phyloP scores from a whole-genome alignment of 2,329 filamentous ascomycete genomes.

The Penicillium sp. region DNA sequence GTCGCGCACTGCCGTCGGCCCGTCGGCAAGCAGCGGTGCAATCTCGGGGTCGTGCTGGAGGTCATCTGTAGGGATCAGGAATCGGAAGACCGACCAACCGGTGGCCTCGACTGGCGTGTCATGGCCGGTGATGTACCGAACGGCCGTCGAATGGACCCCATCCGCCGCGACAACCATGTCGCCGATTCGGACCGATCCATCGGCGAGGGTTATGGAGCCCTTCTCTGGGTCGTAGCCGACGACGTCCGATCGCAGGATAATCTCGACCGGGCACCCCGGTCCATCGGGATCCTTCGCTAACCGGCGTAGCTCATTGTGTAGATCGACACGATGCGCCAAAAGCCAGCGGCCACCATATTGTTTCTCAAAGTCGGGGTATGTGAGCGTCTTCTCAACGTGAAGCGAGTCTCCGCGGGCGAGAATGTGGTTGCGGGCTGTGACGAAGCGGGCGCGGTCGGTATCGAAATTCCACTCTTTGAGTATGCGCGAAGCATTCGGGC shows the following conservation, averaged over 20 bases:
- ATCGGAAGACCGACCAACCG: conserved; percentile 33
- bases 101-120: conserved; percentile 13
- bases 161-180: conserved; percentile 41
- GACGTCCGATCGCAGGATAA: conserved; percentile 29
- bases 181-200: conserved; percentile 27
- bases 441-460: not conserved
- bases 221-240: conserved; percentile 26
- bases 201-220: conserved; percentile 19
- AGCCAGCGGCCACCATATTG: conserved; percentile 12
- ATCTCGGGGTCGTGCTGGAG: conserved; percentile 37
- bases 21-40: not conserved
- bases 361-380: not conserved
- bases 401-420: not conserved
- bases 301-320: conserved; percentile 25
- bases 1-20: not conserved
- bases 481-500: conserved; percentile 33
- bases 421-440: not conserved
- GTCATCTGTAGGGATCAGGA: conserved; percentile 27
- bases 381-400: not conserved
- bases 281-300: conserved; percentile 14
- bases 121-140: conserved; percentile 19
- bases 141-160: conserved; percentile 31
- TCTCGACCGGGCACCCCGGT: conserved; percentile 17
- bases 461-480: conserved; percentile 34
- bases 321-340: conserved; percentile 25